Percentiles rank a stretch among this genome's conserved stretches.
Conservation (phyloP, 2,329 filamentous ascomycete genomes). For the Elsinoe arachidis region DNA sequence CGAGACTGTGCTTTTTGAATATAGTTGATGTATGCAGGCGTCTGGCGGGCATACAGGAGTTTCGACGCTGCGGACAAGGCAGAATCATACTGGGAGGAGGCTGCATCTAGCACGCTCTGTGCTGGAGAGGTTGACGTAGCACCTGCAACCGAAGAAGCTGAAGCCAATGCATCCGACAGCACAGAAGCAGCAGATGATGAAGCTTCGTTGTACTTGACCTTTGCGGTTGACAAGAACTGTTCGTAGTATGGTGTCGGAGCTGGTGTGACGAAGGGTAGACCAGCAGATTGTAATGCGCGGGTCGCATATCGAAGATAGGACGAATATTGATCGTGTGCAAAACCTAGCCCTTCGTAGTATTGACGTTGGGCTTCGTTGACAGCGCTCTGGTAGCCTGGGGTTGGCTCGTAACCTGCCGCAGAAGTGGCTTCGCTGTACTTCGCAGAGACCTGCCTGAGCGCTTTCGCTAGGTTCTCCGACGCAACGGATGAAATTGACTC, state of each 20-base stretch:
- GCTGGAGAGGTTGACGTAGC: slow-evolving; percentile 21
- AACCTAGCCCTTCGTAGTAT: slow-evolving; percentile 70
- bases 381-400: slow-evolving; percentile 45
- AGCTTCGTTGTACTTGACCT: slow-evolving; percentile 28
- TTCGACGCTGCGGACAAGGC: slow-evolving; percentile 26
- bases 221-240: slow-evolving; percentile 60
- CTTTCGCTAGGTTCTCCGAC: slow-evolving; percentile 59
- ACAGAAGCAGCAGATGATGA: slow-evolving; percentile 26
- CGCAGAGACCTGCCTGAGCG: slow-evolving; percentile 59
- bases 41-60: slow-evolving; percentile 45
- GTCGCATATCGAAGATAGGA: slow-evolving; percentile 66
- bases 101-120: slow-evolving; percentile 23
- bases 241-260: slow-evolving; percentile 55
- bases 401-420: slow-evolving; percentile 55
- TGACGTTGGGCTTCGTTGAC: slow-evolving; percentile 54
- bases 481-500: slow-evolving; percentile 59
- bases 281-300: slow-evolving; percentile 52
- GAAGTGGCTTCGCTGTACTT: slow-evolving; percentile 63
- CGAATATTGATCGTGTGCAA: slow-evolving; percentile 70
- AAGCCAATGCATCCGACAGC: slow-evolving; percentile 21
- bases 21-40: slow-evolving; percentile 60
- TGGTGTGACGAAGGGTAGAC: slow-evolving; percentile 46
- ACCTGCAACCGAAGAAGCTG: slow-evolving; percentile 20
- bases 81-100: slow-evolving; percentile 24
- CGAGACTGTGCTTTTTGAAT: slow-evolving; percentile 50